These are phyloP conservation scores for Cutaneotrichosporon dermatis DNA, from an alignment of 1,284 basidiomycete genomes.

Conservation along the genomic window DNA sequence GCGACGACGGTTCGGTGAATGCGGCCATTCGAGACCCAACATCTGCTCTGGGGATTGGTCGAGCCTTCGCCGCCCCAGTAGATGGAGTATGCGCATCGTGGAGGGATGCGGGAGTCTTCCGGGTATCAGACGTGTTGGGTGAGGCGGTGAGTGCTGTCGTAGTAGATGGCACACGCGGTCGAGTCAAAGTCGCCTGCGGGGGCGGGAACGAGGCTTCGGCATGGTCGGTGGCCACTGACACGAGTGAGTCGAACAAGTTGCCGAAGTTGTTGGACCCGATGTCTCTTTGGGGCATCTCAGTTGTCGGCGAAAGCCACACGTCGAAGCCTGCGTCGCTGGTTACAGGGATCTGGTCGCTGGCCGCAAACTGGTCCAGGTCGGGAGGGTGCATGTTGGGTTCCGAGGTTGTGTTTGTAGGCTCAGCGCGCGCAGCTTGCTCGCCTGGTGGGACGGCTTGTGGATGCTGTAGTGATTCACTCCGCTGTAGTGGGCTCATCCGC, in stretches of 20 bases:
- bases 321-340: no score
- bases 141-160: no score
- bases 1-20: slow-evolving; percentile 23
- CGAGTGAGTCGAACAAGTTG: slow-evolving; percentile 6
- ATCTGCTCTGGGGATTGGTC: slow-evolving; percentile 18
- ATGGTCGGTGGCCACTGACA: neutral
- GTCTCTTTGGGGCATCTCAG: neutral
- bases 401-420: no score
- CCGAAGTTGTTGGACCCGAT: neutral
- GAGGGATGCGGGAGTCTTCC: neutral
- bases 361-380: no score
- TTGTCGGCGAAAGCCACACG: no score
- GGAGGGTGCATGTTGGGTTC: no score
- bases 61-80: slow-evolving; percentile 11
- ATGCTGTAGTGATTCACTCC: no score
- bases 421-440: no score
- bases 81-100: neutral
- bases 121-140: neutral
- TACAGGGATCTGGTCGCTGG: no score
- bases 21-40: slow-evolving; percentile 20
- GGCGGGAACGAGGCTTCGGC: neutral
- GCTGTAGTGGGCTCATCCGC: neutral
- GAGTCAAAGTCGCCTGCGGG: no score
- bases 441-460: no score
- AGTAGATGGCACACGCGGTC: no score